Base-by-base conservation (phyloP, 192 early-diverging fungal species). In the Pilobolus umbonatus region DNA sequence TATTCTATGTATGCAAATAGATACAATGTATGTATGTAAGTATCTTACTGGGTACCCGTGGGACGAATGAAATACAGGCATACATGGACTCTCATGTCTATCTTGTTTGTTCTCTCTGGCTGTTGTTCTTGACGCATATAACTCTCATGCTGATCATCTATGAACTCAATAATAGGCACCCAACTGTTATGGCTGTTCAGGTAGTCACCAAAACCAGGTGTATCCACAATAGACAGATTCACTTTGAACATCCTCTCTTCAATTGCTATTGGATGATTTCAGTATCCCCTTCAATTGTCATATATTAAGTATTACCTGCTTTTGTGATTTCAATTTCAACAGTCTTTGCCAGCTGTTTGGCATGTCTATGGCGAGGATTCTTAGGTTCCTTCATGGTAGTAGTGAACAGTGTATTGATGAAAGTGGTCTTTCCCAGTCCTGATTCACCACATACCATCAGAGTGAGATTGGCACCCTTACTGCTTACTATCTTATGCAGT, bases 291-390 rank as follows among this genome's bases (percentile, higher is more conserved):
- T 5, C 30, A 14, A 2, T 11, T 29, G 1, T 29, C 19, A 28
- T 12, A 30, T 3, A 28, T 30, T 17, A 25, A 4, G 10, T 12
- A 6, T 57, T 75, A 89, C 89, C 96, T 61, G 97, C 94, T 67
- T 95, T 91, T 62, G 94, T 92, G 57, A 99, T 91, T 67, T 94
- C 95, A 79, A 99, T 98, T 67, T 96, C 89, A 48, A 99, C 96
- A 38, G 96, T 99, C 65, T 87, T 82, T 64, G 96, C 93, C 31
- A 93, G 71, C 79, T 96, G 88, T 79, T 96, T 94, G 61, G 88
- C 80, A 80, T 86, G 88, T 55, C 96, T 90, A n/a, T 82, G 71
- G 14, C 29, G 15, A 28, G 36, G 49, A 15, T 65, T 48, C 39
- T 70, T 62, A 24, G 65, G 63, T 10, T 74, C 52, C 17, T 74